phyloP scores from a whole-genome alignment of 2,329 filamentous ascomycete species.

The Hypoxylon sp. region DNA sequence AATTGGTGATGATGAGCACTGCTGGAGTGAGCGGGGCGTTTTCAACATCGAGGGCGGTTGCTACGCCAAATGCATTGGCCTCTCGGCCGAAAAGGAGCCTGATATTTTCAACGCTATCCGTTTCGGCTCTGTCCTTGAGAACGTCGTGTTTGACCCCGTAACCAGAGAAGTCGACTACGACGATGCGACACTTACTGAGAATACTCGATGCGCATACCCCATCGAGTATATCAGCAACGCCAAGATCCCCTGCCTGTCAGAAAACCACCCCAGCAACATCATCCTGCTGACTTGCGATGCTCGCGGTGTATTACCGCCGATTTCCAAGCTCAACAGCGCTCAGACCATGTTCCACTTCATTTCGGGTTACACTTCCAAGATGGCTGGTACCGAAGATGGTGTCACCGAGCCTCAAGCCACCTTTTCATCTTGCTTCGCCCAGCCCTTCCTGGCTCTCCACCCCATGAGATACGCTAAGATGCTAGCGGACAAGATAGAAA shows the following conservation, averaged over 20 bases:
- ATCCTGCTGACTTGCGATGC: constrained; percentile 98
- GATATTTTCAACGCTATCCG: constrained; percentile 97
- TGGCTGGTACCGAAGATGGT: constrained; percentile 98
- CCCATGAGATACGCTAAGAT: constrained; percentile 99
- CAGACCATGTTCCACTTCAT: constrained; percentile 99
- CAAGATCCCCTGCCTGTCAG: constrained; percentile 95
- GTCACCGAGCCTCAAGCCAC: constrained; percentile 97
- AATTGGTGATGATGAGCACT: constrained; percentile 99
- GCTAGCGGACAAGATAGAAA: constrained; percentile 97
- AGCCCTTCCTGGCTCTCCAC: constrained; percentile 98
- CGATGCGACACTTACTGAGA: constrained; percentile 94
- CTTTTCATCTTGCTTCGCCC: constrained; percentile 99
- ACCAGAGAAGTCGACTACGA: constrained; percentile 96
- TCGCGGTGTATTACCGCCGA: constrained; percentile 95
- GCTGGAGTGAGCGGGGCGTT: constrained; percentile 96
- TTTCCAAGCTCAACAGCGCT: constrained; percentile 93
- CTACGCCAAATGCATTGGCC: constrained; percentile 98
- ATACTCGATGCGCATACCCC: constrained; percentile 97
- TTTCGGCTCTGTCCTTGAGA: constrained; percentile 97
- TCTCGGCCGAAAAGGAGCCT: constrained; percentile 98
- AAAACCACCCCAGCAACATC: constrained; percentile 94
- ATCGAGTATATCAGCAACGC: constrained; percentile 99
- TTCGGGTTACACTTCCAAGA: constrained; percentile 99
- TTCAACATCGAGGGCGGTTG: constrained; percentile 99
- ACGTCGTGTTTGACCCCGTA: constrained; percentile 95